Evolutionary conservation across 192 early-diverging fungal genomes (phyloP), one percentile per base, ranked within the genome.

Genomic region (Backusella parvicylindrica): DNA sequence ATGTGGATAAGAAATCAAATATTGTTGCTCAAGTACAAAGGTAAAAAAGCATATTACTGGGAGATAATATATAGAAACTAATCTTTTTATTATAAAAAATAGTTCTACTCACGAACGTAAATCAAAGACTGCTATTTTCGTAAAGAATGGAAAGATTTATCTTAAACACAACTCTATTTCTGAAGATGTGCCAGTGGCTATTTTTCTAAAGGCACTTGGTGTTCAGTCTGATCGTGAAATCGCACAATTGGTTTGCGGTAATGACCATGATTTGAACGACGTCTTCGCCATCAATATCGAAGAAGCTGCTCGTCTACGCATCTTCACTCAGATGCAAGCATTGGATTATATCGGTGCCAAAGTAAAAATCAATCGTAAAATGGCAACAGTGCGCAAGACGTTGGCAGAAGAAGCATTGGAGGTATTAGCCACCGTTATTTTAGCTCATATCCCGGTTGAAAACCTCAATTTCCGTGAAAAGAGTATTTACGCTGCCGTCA

Each of bases 221-320:
- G 92, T 99, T 77, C 92, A 94, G 64, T 90, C 93, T 6, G 97
- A 99, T 75, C 92, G 95, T 76, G 97, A 99, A 84, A 96, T 98
- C 76, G 92, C 94, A 37, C 92, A 95, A 77, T 85, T 99, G 36
- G 91, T 99, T 35, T 95, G 93, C 60, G 98, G 98, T 28, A 84
- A 89, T 74, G 94, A 99, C 64, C 88, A 88, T 7, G 88, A 92
- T 68, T 91, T 93, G 40, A 85, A 97, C 36, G 91, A 93, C 26
- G 86, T 94, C 68, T 92, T 99, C 65, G 86, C 92, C 30, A 93
- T 93, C 40, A 93, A 95, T 33, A 79, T 99, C 33, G 96, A 99
- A 81, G 95, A 98, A 77, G 85, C 88, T 35, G 84, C 94, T 2
- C 84, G 83, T 67, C 81, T 90, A 28, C 86, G 87, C 68, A 89